phyloP scores from a whole-genome alignment of 2,329 filamentous ascomycete genomes.

The Sarocladium kiliense region DNA sequence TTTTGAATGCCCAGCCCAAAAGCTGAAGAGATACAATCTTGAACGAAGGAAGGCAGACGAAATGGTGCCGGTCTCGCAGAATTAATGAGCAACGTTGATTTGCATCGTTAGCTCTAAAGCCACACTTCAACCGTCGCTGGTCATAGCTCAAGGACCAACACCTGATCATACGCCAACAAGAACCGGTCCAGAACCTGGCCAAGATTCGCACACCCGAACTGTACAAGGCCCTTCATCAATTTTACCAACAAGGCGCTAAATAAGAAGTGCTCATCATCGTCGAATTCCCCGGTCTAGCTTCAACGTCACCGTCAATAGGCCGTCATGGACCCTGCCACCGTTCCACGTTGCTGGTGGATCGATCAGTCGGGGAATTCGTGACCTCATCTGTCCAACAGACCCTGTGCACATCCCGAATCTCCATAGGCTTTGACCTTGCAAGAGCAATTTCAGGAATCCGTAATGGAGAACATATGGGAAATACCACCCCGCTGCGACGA shows the following conservation, averaged over 20 bases:
- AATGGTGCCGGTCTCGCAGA: not conserved
- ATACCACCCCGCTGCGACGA: not conserved
- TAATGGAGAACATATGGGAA: not conserved
- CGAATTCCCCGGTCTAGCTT: not conserved
- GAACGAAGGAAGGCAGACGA: not conserved
- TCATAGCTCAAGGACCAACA: not conserved
- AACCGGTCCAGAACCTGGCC: not conserved
- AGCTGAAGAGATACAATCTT: not conserved
- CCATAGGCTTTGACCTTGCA: not conserved
- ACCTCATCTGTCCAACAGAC: not conserved
- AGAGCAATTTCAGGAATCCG: not conserved
- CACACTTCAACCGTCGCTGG: not conserved
- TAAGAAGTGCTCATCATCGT: not conserved
- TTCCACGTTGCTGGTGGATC: not conserved
- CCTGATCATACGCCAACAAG: not conserved
- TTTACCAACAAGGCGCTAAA: not conserved
- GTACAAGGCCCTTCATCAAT: not conserved
- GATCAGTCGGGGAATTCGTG: not conserved
- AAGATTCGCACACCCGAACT: not conserved
- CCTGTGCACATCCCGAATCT: not conserved
- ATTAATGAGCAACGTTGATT: not conserved
- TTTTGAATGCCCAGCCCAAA: not conserved
- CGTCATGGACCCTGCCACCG: not conserved
- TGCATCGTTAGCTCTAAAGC: not conserved
- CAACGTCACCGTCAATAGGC: conserved; percentile 1